A percentile compares a stretch with the other conserved stretches of the same genome.
Conservation (phyloP, 2,329 filamentous ascomycete genomes). For the Calycina marina region DNA sequence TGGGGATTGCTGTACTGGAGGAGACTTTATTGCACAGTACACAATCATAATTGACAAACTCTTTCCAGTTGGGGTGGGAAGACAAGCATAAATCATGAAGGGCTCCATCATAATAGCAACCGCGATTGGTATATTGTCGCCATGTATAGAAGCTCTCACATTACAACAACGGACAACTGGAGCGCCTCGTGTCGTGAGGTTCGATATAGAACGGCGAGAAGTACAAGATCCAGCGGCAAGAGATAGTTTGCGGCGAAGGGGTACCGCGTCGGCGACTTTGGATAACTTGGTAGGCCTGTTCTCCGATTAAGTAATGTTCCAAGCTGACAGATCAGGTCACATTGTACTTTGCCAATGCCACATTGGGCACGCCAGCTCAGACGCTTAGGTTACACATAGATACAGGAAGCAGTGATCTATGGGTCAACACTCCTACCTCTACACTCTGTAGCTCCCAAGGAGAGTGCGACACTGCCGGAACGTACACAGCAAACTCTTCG, state of each 20-base stretch:
- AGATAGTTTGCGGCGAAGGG: conserved; percentile 28
- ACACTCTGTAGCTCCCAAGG: conserved; percentile 35
- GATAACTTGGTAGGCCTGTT: conserved; percentile 37
- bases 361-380: conserved; percentile 47
- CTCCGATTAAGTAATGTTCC: background rate
- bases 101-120: conserved; percentile 15
- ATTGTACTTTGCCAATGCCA: conserved; percentile 48
- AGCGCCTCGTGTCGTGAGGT: conserved; percentile 19
- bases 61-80: no score
- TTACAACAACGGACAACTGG: conserved; percentile 17
- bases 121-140: conserved; percentile 16
- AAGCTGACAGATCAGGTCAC: conserved; percentile 32
- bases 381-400: conserved; percentile 44
- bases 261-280: conserved; percentile 29
- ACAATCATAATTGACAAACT: no score
- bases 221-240: conserved; percentile 16
- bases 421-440: conserved; percentile 54
- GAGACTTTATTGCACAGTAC: no score
- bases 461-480: conserved; percentile 45
- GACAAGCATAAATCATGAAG: no score
- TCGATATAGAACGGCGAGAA: conserved; percentile 16
- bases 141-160: conserved; percentile 16
- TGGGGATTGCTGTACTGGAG: no score
- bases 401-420: conserved; percentile 55
- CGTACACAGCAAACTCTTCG: conserved; percentile 55